A percentile compares a stretch with the other conserved stretches of the same genome.
These are phyloP conservation scores for Paratinospora sagittata DNA, from an alignment of 164 flowering plant species.

Conservation along the genomic window DNA sequence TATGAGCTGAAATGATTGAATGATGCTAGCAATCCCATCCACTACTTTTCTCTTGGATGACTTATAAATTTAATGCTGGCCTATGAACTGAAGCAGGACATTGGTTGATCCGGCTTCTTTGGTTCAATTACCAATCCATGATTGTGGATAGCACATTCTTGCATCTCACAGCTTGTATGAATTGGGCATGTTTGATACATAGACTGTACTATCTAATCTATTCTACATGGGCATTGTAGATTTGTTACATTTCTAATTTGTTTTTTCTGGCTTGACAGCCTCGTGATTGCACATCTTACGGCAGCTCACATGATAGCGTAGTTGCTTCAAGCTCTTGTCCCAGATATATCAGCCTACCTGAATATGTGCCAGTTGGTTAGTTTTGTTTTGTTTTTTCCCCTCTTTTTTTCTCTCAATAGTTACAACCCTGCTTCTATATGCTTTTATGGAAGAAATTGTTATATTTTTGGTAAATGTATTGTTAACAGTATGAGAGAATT, in stretches of 20 bases:
- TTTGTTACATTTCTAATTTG: background rate
- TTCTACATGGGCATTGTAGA: background rate
- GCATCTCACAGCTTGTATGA: background rate
- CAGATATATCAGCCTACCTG: conserved; percentile 53
- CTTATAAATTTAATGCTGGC: too few species aligned
- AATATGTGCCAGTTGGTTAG: conserved; percentile 3
- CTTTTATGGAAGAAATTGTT: too few species aligned
- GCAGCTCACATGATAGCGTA: conserved; percentile 14
- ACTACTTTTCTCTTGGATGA: too few species aligned
- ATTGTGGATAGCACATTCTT: background rate
- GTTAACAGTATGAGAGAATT: too few species aligned
- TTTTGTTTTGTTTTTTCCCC: background rate
- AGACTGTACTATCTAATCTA: background rate
- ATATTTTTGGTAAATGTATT: too few species aligned
- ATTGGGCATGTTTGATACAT: background rate
- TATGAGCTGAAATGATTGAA: background rate
- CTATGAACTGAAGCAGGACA: background rate
- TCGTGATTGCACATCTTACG: conserved; percentile 40
- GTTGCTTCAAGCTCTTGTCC: conserved; percentile 45
- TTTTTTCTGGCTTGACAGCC: conserved; percentile 43
- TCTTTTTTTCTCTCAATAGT: too few species aligned
- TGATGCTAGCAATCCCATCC: background rate
- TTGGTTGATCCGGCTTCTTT: background rate
- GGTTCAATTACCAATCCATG: background rate
- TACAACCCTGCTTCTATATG: too few species aligned